Base-by-base conservation (phyloP, 257 asterid genomes). In the Gentiana macrophylla region DNA sequence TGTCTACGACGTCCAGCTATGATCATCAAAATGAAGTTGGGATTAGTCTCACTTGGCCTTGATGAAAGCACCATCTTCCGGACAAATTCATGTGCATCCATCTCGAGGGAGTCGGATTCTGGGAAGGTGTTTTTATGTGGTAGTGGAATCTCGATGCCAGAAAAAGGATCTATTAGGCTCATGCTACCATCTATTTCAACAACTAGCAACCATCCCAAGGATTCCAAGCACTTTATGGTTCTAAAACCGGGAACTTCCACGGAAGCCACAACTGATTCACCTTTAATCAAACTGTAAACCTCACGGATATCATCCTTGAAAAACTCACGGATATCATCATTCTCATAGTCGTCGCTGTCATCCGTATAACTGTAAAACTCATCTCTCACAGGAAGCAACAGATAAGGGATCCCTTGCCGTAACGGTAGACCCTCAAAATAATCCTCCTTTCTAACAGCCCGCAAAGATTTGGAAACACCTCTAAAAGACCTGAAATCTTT, bases 401-500 rank as follows among this genome's bases (percentile, higher is more conserved):
- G 60, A 6, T 35, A 56, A 1, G 37, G 50, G 33, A 37, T 15
- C 24, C 37, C 32, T 41, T 32, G 15, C 50, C 49, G 1, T 15
- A 56, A 8, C 1, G 1, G 11, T 1, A 37, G 4, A 5, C 49
- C 50, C 11, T 43, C 9, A 9, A 56, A 37, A 24, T 55, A 8
- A 12, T 56, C 32, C 49, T 56, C 24, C 2, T 12, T 24, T 1
- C 37, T 35, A 4, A 49, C 49, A 0, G 49, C 50, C 0, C 49
- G 50, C 60, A 49, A 56, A 9, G 50, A 56, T 2, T 12, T 41
- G 60, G 50, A 56, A 41, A 56, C 50, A 7, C 36, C 37, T 37
- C 50, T 49, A 8, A 56, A 56, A 56, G 50, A 4, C 1, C 7
- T 49, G 15, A 37, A 56, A 24, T 43, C 49, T 32, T 37, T 36